Percentiles rank a stretch among this genome's conserved stretches.
phyloP scores from a whole-genome alignment of 2,329 filamentous ascomycete species.

The Thelonectria blattea region DNA sequence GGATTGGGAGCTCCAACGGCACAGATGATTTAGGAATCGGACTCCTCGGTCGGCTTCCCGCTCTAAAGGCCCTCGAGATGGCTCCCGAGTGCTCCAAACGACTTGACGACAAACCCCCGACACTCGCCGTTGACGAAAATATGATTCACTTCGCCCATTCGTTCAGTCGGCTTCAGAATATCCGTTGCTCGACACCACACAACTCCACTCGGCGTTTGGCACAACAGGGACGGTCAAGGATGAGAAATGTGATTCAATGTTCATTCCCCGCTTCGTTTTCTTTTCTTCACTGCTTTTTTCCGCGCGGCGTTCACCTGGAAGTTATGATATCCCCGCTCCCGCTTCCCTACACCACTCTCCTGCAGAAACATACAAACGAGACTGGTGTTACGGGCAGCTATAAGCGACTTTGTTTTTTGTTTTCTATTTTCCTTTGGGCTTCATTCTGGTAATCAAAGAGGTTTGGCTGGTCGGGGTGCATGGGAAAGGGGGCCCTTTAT shows the following conservation, averaged over 20 bases:
- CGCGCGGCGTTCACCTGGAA: slow-evolving; percentile 37
- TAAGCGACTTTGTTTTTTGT: slow-evolving; percentile 1
- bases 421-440: too few relatives aligned
- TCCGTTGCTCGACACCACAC: slow-evolving; percentile 6
- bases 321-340: slow-evolving; percentile 39
- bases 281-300: slow-evolving; percentile 10
- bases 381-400: slow-evolving; percentile 8
- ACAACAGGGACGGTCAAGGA: slow-evolving; percentile 17
- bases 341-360: slow-evolving; percentile 19
- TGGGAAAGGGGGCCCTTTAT: neutral
- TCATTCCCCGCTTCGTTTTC: slow-evolving; percentile 2
- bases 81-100: slow-evolving; percentile 3
- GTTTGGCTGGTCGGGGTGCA: neutral
- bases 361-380: slow-evolving; percentile 5
- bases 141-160: slow-evolving; percentile 5
- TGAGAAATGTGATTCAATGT: slow-evolving; percentile 17
- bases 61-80: slow-evolving; percentile 5
- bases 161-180: slow-evolving; percentile 2
- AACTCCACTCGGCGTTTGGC: slow-evolving; percentile 33
- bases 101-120: slow-evolving; percentile 6
- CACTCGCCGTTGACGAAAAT: slow-evolving; percentile 14
- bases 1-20: slow-evolving; percentile 47
- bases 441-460: neutral
- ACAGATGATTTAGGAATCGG: slow-evolving; percentile 45
- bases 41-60: slow-evolving; percentile 1